A percentile compares a stretch with the other conserved stretches of the same genome.
Evolutionary conservation across 139 green algal genomes (phyloP).

Genomic region (Tetraselmis striata): DNA sequence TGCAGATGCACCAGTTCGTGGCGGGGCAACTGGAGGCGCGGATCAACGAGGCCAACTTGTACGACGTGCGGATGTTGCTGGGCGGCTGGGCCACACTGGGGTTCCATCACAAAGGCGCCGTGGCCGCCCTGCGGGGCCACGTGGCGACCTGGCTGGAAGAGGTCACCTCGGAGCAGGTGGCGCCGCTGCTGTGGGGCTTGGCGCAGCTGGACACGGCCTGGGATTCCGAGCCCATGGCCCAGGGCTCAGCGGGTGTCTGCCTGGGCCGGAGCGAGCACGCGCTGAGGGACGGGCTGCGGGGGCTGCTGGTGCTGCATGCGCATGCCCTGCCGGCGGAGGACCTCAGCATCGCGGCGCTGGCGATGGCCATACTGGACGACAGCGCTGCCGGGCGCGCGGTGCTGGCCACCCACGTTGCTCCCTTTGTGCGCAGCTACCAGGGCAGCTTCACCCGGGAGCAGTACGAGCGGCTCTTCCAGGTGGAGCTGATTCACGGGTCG

Average conservation of each 20-base stretch:
- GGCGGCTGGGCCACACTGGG: not conserved
- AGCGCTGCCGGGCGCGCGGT: not conserved
- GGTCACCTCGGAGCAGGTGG: not conserved
- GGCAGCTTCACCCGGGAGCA: not conserved
- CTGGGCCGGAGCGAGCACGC: too few relatives aligned
- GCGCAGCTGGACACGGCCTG: not conserved
- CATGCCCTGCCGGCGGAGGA: not conserved
- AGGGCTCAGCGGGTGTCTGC: too few relatives aligned
- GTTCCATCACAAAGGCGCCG: not conserved
- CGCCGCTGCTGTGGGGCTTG: not conserved
- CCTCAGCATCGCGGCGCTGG: not conserved
- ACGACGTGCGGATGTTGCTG: not conserved
- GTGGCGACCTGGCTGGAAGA: not conserved
- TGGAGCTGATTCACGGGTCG: not conserved
- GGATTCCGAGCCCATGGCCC: too few relatives aligned
- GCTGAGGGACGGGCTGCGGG: too few relatives aligned
- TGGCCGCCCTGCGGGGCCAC: not conserved
- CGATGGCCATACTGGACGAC: not conserved
- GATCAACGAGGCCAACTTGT: not conserved
- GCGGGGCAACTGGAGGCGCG: not conserved
- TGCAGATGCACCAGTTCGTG: not conserved
- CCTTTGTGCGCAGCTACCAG: not conserved
- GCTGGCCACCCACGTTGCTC: not conserved
- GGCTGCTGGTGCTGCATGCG: too few relatives aligned
- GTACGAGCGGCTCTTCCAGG: not conserved